Conservation (phyloP, 75 land plant genomes). For the Gnetum montanum region DNA sequence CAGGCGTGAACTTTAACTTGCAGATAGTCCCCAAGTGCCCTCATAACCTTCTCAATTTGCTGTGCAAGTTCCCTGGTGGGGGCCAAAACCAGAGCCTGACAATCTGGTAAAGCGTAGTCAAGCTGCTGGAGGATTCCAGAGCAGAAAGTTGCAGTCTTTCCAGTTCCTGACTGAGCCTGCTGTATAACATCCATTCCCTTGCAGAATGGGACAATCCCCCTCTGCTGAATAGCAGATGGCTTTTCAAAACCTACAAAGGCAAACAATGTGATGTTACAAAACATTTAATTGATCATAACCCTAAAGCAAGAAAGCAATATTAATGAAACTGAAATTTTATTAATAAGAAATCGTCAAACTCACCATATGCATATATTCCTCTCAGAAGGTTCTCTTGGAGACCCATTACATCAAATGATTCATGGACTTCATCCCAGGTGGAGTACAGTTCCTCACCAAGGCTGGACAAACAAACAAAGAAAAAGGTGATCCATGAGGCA, state of each 20-base stretch:
- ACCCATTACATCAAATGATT: conserved; percentile 58
- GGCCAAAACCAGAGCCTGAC: conserved; percentile 64
- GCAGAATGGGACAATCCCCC: conserved; percentile 69
- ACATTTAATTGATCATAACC: not conserved
- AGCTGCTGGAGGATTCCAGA: conserved; percentile 64
- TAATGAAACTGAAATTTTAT: not conserved
- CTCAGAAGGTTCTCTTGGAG: conserved; percentile 60
- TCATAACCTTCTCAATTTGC: conserved; percentile 80
- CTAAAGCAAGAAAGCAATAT: not conserved
- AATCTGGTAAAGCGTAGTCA: conserved; percentile 43
- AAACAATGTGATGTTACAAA: not conserved
- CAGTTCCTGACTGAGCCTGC: conserved; percentile 74
- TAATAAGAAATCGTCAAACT: not conserved
- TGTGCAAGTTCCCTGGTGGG: conserved; percentile 69
- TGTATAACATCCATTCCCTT: conserved; percentile 55
- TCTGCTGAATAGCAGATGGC: conserved; percentile 69
- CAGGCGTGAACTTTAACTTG: conserved; percentile 75
- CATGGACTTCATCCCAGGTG: conserved; percentile 55
- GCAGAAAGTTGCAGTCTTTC: conserved; percentile 72
- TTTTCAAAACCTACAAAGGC: conserved; percentile 53
- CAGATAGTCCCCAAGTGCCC: conserved; percentile 69
- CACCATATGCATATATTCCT: conserved; percentile 78
- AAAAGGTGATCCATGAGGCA: not conserved
- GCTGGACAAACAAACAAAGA: conserved; percentile 1
- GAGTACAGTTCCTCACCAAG: conserved; percentile 55